phyloP scores from a whole-genome alignment of 1,139 yeast genomes.

The Geotrichum bryndzae region DNA sequence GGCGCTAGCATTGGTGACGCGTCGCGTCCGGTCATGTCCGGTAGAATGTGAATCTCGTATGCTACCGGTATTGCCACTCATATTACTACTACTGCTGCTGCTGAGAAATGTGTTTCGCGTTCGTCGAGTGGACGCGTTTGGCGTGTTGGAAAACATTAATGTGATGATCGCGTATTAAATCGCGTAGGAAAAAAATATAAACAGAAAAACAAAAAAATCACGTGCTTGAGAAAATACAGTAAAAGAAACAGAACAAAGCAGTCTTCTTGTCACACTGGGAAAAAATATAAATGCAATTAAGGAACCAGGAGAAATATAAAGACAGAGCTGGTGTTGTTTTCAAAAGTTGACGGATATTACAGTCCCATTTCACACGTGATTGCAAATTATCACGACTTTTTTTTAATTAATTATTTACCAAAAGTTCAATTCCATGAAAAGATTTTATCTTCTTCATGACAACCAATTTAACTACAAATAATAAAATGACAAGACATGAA shows the following conservation, averaged over 20 bases:
- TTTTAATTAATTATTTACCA: too few species aligned
- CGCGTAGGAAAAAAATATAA: background rate
- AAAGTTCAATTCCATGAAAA: too few species aligned
- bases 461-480: too few species aligned
- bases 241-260: background rate
- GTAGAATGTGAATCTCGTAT: background rate
- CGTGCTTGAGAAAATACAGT: background rate
- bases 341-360: background rate
- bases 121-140: background rate
- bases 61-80: background rate
- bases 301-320: background rate
- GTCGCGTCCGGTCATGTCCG: background rate
- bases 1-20: conserved; percentile 2
- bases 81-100: background rate
- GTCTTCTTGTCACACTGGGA: background rate
- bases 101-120: background rate
- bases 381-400: too few species aligned
- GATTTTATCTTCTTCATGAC: too few species aligned
- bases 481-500: too few species aligned
- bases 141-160: background rate
- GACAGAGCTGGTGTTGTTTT: background rate
- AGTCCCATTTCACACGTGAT: too few species aligned
- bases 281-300: background rate
- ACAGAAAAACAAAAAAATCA: background rate
- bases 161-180: background rate